These are phyloP conservation scores for Escallonia herrerae DNA, from an alignment of 129 eudicot species.

Conservation along the genomic window DNA sequence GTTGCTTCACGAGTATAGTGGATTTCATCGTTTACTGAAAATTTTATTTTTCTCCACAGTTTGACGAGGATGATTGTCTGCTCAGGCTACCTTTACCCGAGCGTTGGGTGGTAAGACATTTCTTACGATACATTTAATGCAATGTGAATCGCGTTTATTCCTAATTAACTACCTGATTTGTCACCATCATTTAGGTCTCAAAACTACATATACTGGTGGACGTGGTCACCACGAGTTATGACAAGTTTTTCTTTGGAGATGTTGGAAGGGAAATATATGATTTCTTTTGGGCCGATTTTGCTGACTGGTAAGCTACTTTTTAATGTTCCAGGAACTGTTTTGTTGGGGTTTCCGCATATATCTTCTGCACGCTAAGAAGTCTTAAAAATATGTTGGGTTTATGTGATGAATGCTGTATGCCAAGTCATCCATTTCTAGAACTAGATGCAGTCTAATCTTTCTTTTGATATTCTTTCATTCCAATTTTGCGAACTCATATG, in stretches of 20 bases:
- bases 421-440: too few relatives aligned
- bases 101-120: constrained; percentile 87
- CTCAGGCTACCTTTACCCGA: constrained; percentile 68
- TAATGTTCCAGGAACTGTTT: too few relatives aligned
- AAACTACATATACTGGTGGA: constrained; percentile 87
- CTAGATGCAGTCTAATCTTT: too few relatives aligned
- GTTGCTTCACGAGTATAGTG: neutral
- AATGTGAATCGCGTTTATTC: constrained; percentile 1
- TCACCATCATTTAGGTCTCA: constrained; percentile 50
- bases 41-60: constrained; percentile 34
- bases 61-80: constrained; percentile 56
- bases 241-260: constrained; percentile 84
- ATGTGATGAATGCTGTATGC: too few relatives aligned
- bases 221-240: constrained; percentile 74
- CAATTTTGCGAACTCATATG: too few relatives aligned
- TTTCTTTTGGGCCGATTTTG: constrained; percentile 97
- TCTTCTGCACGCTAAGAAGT: too few relatives aligned
- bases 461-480: too few relatives aligned
- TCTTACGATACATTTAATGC: constrained; percentile 8
- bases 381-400: too few relatives aligned
- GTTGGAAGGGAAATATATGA: constrained; percentile 87
- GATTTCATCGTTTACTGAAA: constrained; percentile 10
- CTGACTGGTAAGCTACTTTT: constrained; percentile 77
- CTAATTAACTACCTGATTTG: neutral
- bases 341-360: neutral